phyloP scores from a whole-genome alignment of 164 flowering plant genomes.

The Houttuynia cordata region DNA sequence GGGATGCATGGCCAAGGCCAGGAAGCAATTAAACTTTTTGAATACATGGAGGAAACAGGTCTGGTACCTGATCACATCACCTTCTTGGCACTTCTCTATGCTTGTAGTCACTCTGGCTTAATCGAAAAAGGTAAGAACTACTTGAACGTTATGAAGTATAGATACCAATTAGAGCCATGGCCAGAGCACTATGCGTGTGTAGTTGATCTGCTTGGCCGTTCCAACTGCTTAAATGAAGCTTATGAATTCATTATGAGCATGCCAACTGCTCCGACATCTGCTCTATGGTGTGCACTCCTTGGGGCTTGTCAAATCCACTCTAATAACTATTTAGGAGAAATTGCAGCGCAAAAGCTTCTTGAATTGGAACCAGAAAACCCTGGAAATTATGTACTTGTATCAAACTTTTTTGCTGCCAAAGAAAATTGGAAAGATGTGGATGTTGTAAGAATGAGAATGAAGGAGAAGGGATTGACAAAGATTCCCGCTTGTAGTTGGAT shows the following conservation, averaged over 20 bases:
- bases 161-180: slow-evolving; percentile 68
- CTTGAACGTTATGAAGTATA: slow-evolving; percentile 35
- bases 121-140: slow-evolving; percentile 41
- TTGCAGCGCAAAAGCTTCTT: slow-evolving; percentile 58
- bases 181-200: slow-evolving; percentile 78
- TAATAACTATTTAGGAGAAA: slow-evolving; percentile 44
- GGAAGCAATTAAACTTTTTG: slow-evolving; percentile 44
- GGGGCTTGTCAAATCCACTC: slow-evolving; percentile 64
- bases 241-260: slow-evolving; percentile 37
- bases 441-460: slow-evolving; percentile 53
- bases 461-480: slow-evolving; percentile 50
- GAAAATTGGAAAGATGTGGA: slow-evolving; percentile 70
- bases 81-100: slow-evolving; percentile 61
- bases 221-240: slow-evolving; percentile 61
- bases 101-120: slow-evolving; percentile 81
- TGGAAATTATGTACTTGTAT: slow-evolving; percentile 65
- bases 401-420: slow-evolving; percentile 55
- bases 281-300: slow-evolving; percentile 72
- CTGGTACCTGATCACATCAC: slow-evolving; percentile 62
- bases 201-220: slow-evolving; percentile 82
- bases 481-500: slow-evolving; percentile 90
- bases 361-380: slow-evolving; percentile 50
- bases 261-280: slow-evolving; percentile 47
- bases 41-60: slow-evolving; percentile 30
- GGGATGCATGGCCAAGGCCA: slow-evolving; percentile 79